Base-by-base conservation (phyloP, 2,329 filamentous ascomycete genomes). In the Cladobotryum mycophilum region DNA sequence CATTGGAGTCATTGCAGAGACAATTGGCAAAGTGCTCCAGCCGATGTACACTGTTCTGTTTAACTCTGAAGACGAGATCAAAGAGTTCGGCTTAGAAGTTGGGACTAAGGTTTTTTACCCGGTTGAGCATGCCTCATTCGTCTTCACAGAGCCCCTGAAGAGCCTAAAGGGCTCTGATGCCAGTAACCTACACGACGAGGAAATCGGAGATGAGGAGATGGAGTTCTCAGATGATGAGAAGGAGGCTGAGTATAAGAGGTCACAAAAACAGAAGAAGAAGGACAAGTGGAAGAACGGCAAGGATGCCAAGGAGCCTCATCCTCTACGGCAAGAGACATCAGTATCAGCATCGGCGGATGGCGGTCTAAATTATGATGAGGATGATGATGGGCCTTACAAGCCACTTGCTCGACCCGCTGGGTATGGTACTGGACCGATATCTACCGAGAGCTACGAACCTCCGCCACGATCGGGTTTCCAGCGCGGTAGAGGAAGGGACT, bases 141-240 rank as follows among this genome's bases (percentile, higher is more conserved):
- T 96, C 49, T 93, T 96, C 63, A 96, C 92, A 0, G 81, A 93
- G 65, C 82, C 85, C 6, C 73, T 97, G 51, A 87, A 86, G 67
- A 79, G 76, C 47, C 66, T 86, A 61, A 97, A 95, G 70, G 89
- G 90, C 53, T 93, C 89, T 9, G 93, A 99, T 67, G 92, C 93
- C 8, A 95, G 89, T 47, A 97, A 97, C 64, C 78, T 96, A 49
- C 87, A 96, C 67, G 93, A 97, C 59, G 93, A 99, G 67, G 92
- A 97, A 70, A 79, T 90, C 7, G 83, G 73, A 14, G 85, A 87
- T 33, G 88, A 95, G 36, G 92, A 97, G 65, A 80, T 89, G 59
- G 93, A 97, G 64, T 97, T 97, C 66, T 96, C 92, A 0, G 93
- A 99, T 59, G 93, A 99, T 61, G 93, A 99, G 69, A 87, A 88